Percentiles rank a stretch among this genome's conserved stretches.
These are phyloP conservation scores for Westerdykella sp. DNA, from an alignment of 2,329 filamentous ascomycete genomes.

Conservation along the genomic window DNA sequence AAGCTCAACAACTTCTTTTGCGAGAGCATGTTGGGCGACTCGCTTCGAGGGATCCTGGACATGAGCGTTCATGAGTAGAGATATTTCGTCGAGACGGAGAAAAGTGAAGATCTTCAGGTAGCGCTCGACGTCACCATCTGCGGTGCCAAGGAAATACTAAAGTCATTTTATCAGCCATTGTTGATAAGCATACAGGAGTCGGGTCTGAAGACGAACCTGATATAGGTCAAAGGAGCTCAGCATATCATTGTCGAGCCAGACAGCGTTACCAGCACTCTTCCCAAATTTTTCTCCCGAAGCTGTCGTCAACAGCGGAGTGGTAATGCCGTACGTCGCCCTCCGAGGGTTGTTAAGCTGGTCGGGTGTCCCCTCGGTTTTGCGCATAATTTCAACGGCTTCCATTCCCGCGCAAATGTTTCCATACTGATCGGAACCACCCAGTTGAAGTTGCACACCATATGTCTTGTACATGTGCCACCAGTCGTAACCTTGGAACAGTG, in stretches of 20 bases:
- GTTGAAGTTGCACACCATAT: constrained; percentile 70
- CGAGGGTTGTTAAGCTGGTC: constrained; percentile 28
- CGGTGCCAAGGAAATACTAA: constrained; percentile 75
- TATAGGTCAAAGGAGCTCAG: constrained; percentile 83
- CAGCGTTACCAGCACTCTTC: constrained; percentile 86
- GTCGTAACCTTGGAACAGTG: constrained; percentile 90
- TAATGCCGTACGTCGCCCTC: constrained; percentile 68
- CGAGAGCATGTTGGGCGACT: constrained; percentile 74
- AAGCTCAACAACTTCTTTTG: constrained; percentile 72
- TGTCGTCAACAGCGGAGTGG: constrained; percentile 82
- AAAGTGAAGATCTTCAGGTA: constrained; percentile 91
- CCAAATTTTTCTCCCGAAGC: constrained; percentile 84
- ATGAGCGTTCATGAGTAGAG: constrained; percentile 62
- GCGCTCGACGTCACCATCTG: constrained; percentile 73
- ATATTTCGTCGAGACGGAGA: constrained; percentile 64
- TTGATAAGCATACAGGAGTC: background rate
- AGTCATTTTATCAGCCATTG: background rate
- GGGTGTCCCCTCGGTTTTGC: constrained; percentile 18
- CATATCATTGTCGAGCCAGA: constrained; percentile 83
- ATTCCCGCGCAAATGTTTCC: constrained; percentile 92
- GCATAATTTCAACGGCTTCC: constrained; percentile 75
- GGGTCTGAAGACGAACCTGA: constrained; percentile 42
- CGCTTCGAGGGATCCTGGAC: constrained; percentile 61
- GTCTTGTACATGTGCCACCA: constrained; percentile 82
- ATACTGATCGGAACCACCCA: constrained; percentile 92